Base-by-base conservation (phyloP, 1,139 yeast genomes). In the Entelexis sorbosivorans region DNA sequence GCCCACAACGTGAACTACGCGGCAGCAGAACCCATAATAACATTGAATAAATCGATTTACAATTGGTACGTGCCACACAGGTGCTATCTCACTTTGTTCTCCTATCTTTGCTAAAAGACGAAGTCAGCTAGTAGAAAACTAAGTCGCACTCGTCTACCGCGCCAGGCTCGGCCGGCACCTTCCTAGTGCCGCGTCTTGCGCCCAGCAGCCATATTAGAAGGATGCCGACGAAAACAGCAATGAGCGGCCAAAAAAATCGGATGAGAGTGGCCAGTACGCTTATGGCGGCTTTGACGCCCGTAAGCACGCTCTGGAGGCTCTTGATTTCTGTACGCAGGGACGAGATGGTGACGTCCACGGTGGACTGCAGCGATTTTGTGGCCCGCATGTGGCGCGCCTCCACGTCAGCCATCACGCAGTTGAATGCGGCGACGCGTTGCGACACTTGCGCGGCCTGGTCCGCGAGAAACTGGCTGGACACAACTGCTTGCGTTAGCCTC, bases 301-400 rank as follows among this genome's bases (percentile, higher is more conserved):
- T 20, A 3, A 42, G 29, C 3, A n/a, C 20, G 13, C 29, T 8
- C 19, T 32, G 28, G 3, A 42, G 14, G 20, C 29, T 32, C 2
- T 16, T 6, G 8, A 43, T 40, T 13, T 46, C 51, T 1, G 5
- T 32, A 9, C 42, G 20, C 14, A 51, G 38, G 1, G 44, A 22
- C 6, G 16, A 4, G 6, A 38, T 10, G 3, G 51, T 47, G 3
- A 9, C 5, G 17, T 47, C 20, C 7, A 36, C 53, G 2, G 48
- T n/a, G 16, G 36, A n/a, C 14, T 38, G 33, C 22, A 51, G 39
- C 13, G 2, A 2, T 28, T 31, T 39, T 16, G 51, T 39, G 9
- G 51, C 24, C 10, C 7, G 14, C 13, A 16, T 24, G 28, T 48
- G 48, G 10, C 45, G 48, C 16, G 33, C 3, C 14, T 47, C 44